Conservation (phyloP, 306 rosid species). For the Cicer cuneatum region DNA sequence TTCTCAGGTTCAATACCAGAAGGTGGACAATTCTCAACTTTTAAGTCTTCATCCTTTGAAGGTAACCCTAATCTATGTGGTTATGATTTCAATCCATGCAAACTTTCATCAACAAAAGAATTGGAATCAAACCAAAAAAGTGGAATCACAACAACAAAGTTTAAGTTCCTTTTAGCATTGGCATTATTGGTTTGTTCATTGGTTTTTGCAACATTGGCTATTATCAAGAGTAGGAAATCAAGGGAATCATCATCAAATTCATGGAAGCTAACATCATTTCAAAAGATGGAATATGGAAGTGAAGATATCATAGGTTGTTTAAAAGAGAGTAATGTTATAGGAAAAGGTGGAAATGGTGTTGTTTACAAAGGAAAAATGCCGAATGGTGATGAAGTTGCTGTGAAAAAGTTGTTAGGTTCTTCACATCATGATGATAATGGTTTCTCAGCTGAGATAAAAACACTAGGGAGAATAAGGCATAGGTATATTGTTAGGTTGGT, state of each 20-base stretch:
- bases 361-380: slow-evolving; percentile 79
- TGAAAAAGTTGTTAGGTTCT: slow-evolving; percentile 74
- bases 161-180: slow-evolving; percentile 72
- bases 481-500: slow-evolving; percentile 79
- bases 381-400: slow-evolving; percentile 79
- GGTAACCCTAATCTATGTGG: slow-evolving; percentile 80
- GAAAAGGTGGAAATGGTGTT: slow-evolving; percentile 86
- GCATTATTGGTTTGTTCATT: slow-evolving; percentile 72
- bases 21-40: slow-evolving; percentile 63
- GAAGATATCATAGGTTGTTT: slow-evolving; percentile 69
- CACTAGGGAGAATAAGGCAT: slow-evolving; percentile 80
- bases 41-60: slow-evolving; percentile 65
- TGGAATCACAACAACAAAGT: slow-evolving; percentile 26
- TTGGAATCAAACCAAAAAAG: slow-evolving; percentile 38
- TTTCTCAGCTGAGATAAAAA: slow-evolving; percentile 72
- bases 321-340: slow-evolving; percentile 76
- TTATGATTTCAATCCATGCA: slow-evolving; percentile 60
- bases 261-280: slow-evolving; percentile 85
- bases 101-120: slow-evolving; percentile 45
- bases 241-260: slow-evolving; percentile 44
- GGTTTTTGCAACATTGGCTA: slow-evolving; percentile 67
- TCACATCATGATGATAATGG: slow-evolving; percentile 80
- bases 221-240: slow-evolving; percentile 62
- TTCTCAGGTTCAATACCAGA: slow-evolving; percentile 79
- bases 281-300: slow-evolving; percentile 72